These are phyloP conservation scores for Serendipita sp. DNA, from an alignment of 768 basidiomycete species.

Conservation along the genomic window DNA sequence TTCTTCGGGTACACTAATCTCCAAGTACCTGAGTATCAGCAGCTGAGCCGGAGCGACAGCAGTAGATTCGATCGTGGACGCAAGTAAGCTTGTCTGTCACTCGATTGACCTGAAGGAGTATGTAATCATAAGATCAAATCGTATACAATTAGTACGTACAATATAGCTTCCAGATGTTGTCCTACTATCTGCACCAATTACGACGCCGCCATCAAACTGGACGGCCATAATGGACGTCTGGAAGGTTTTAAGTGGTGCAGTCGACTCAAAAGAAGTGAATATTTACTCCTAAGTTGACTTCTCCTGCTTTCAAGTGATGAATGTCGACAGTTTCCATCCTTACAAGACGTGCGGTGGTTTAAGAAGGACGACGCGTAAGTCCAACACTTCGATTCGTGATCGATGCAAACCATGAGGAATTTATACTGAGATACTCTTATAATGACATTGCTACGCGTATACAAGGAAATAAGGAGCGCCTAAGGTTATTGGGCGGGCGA, in stretches of 20 bases:
- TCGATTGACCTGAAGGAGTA: conserved; percentile 61
- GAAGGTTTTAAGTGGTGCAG: conserved; percentile 2
- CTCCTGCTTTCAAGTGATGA: conserved; percentile 77
- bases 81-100: conserved; percentile 97
- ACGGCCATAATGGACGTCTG: conserved; percentile 99
- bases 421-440: background rate
- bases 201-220: conserved; percentile 85
- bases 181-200: conserved; percentile 92
- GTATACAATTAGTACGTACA: conserved; percentile 29
- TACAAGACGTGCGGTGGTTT: background rate
- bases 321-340: conserved; percentile 52
- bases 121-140: background rate
- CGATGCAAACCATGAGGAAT: background rate
- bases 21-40: conserved; percentile 71
- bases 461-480: background rate
- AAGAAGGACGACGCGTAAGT: conserved; percentile 3
- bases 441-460: background rate
- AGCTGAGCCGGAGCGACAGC: conserved; percentile 95
- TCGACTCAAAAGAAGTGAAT: background rate
- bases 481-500: background rate
- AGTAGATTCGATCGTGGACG: conserved; percentile 96
- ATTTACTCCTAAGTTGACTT: conserved; percentile 92
- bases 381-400: no score
- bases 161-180: conserved; percentile 96
- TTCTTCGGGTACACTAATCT: background rate